Percentiles rank a stretch among this genome's conserved stretches.
These are phyloP conservation scores for Aspergillus sp. DNA, from an alignment of 2,329 filamentous ascomycete genomes.

Conservation along the genomic window DNA sequence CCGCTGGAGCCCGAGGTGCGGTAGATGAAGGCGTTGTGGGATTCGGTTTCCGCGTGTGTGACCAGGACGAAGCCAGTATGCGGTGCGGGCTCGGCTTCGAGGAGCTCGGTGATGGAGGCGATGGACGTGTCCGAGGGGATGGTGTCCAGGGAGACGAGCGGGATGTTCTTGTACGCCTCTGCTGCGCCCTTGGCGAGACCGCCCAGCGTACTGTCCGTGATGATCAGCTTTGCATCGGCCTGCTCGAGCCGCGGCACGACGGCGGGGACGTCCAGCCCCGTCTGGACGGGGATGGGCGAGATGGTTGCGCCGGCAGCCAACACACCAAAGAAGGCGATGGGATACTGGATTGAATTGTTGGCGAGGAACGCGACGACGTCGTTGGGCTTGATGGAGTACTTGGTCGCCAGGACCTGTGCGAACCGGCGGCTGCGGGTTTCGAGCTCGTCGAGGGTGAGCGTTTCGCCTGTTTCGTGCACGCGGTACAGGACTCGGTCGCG, in stretches of 20 bases:
- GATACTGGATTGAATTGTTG: conserved; percentile 27
- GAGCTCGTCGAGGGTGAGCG: conserved; percentile 13
- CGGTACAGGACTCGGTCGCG: conserved; percentile 15
- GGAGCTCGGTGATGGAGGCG: conserved; percentile 1
- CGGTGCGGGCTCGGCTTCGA: not conserved
- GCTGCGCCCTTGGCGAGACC: conserved; percentile 22
- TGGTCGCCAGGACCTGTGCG: conserved; percentile 9
- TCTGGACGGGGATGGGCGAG: conserved; percentile 29
- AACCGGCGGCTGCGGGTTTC: conserved; percentile 18
- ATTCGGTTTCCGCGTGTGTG: conserved; percentile 10
- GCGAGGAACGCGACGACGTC: conserved; percentile 19
- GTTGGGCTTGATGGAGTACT: conserved; percentile 14
- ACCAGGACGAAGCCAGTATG: conserved; percentile 5
- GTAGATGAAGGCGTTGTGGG: conserved; percentile 27
- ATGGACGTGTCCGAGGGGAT: not conserved
- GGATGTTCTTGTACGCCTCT: conserved; percentile 14
- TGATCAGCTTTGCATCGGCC: conserved; percentile 28
- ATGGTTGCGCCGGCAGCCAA: conserved; percentile 31
- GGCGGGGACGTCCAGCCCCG: conserved; percentile 25
- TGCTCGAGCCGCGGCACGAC: conserved; percentile 28
- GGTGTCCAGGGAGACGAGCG: conserved; percentile 12
- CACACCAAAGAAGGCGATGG: conserved; percentile 29
- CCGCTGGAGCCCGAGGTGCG: conserved; percentile 28
- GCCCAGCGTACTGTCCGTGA: conserved; percentile 24
- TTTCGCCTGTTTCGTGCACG: conserved; percentile 16